These are phyloP conservation scores for Brettanomyces naardenensis DNA, from an alignment of 805 yeast genomes.

Conservation along the genomic window DNA sequence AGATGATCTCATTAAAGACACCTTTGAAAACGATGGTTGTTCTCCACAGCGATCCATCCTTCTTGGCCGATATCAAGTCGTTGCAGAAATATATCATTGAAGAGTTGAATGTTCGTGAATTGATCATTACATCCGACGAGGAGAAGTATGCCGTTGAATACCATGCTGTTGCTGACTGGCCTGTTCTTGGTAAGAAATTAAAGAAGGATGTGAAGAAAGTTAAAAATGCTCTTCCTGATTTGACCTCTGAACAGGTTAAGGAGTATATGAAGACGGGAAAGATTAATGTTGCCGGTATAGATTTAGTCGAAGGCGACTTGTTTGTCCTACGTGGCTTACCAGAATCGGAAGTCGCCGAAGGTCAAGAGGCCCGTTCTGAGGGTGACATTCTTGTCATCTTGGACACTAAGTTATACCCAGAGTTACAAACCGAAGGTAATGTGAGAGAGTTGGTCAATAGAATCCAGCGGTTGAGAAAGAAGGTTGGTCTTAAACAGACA, in stretches of 20 bases:
- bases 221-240: constrained; percentile 82
- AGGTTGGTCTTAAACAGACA: constrained; percentile 88
- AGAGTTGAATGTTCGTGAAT: constrained; percentile 86
- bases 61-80: constrained; percentile 69
- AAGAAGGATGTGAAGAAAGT: constrained; percentile 91
- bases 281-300: constrained; percentile 83
- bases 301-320: constrained; percentile 79
- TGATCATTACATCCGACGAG: constrained; percentile 86
- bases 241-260: constrained; percentile 79
- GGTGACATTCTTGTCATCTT: constrained; percentile 84
- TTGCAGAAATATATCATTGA: constrained; percentile 76
- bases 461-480: constrained; percentile 95
- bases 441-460: constrained; percentile 97
- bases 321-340: constrained; percentile 87
- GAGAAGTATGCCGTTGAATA: constrained; percentile 85
- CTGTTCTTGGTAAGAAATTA: constrained; percentile 93
- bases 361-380: constrained; percentile 82
- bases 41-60: constrained; percentile 68
- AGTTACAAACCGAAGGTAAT: constrained; percentile 85
- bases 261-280: constrained; percentile 63
- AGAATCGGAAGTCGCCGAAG: constrained; percentile 51
- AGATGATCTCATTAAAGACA: constrained; percentile 85
- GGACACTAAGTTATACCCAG: constrained; percentile 82
- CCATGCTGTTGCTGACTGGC: constrained; percentile 98
- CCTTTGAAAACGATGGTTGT: constrained; percentile 87